phyloP scores from a whole-genome alignment of 805 yeast species.

The Candida wancherniae region DNA sequence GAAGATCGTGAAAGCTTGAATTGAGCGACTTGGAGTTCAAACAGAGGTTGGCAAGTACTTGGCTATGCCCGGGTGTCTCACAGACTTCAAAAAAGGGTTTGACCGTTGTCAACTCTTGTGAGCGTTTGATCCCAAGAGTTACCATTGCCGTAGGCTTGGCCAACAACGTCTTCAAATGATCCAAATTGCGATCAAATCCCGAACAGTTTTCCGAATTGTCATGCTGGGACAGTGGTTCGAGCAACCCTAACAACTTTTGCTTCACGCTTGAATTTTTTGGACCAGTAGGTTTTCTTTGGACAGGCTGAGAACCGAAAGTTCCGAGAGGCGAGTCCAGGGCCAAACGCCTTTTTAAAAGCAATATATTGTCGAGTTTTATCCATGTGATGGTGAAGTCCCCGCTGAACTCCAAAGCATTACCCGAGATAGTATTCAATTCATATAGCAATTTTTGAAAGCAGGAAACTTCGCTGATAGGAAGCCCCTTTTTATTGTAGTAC shows the following conservation, averaged over 20 bases:
- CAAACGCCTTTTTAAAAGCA: conserved; percentile 5
- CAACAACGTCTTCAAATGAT: conserved; percentile 17
- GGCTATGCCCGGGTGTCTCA: conserved; percentile 33
- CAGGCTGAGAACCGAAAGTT: too few species aligned
- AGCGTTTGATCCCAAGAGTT: conserved; percentile 36
- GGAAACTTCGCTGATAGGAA: too few species aligned
- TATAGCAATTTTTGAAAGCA: too few species aligned
- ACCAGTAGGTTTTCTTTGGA: too few species aligned
- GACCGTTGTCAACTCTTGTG: conserved; percentile 31
- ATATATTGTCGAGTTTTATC: conserved; percentile 10
- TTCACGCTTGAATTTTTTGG: not conserved
- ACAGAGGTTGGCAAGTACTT: conserved; percentile 18
- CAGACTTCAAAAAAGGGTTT: conserved; percentile 51
- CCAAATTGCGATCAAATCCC: conserved; percentile 13
- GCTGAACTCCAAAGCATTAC: conserved; percentile 11
- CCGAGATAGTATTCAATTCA: conserved; percentile 14
- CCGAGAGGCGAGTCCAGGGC: too few species aligned
- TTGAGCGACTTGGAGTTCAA: conserved; percentile 13
- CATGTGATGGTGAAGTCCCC: too few species aligned
- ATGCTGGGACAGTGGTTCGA: too few species aligned
- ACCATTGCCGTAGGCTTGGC: conserved; percentile 37
- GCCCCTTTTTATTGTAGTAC: conserved; percentile 1
- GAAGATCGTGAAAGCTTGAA: conserved; percentile 14
- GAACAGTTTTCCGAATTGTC: too few species aligned
- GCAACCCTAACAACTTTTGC: too few species aligned